Evolutionary conservation across 2,329 filamentous ascomycete genomes (phyloP), one percentile per base, ranked within the genome.

Genomic region (Ambrosiella cleistominuta): DNA sequence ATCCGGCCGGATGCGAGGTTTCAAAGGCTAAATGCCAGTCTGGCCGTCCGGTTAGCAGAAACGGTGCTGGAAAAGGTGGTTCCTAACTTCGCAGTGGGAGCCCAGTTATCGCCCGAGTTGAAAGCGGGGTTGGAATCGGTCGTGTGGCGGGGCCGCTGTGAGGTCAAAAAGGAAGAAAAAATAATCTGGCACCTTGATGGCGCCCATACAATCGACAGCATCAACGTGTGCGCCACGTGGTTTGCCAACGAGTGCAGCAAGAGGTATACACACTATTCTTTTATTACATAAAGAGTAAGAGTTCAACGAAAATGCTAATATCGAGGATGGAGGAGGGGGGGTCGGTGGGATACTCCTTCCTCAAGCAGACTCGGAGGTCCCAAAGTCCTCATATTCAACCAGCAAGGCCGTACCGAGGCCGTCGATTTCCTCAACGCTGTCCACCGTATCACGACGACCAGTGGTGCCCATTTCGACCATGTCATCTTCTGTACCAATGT

Each of bases 181-280:
- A 72, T 95, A 4, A 76, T 75, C 13, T 98, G 91, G 90, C 85
- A 90, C 66, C 79, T 98, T 17, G 93, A 98, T 66, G 90, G 93
- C 7, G 93, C 89, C 1, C 93, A 98, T 69, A 98, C 91, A 0
- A 75, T 85, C 2, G 91, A 97, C 66, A 96, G 89, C 67, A 83
- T 98, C 57, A 80, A 85, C 62, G 78, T 88, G 63, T 88, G 88
- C 3, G 83, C 83, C 0, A 78, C 79, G 62, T 96, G 90, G 90
- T 97, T 95, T 66, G 79, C 81, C 1, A 68, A 69, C 8, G 74
- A 78, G 64, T 72, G 66, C n/a, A 65, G 67, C 37, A 61, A 61
- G 53, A 65, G 64, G 68, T 8, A 13, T 47, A 27, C 27, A 27
- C 27, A 27, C 27, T 27, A 27, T 68, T 65, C 58, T 66, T 51